phyloP scores from a whole-genome alignment of 306 rosid genomes.

The Gleditsia sinensis region DNA sequence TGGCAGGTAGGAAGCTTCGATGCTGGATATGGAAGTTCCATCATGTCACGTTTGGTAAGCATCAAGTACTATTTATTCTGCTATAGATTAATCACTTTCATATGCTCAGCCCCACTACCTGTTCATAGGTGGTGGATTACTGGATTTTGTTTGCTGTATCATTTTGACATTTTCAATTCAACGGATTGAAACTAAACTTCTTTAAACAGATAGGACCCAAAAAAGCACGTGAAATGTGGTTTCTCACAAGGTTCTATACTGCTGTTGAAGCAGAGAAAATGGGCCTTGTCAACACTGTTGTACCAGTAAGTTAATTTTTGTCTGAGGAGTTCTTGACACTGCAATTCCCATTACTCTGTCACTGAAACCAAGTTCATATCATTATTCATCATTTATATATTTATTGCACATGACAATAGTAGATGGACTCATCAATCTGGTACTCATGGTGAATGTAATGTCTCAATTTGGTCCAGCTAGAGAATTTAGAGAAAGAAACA shows the following conservation, averaged over 20 bases:
- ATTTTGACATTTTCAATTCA: constrained; percentile 4
- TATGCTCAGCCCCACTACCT: not conserved
- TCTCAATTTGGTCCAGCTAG: constrained; percentile 52
- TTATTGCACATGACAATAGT: not conserved
- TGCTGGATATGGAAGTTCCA: constrained; percentile 97
- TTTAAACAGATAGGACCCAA: constrained; percentile 74
- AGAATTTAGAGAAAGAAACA: constrained; percentile 78
- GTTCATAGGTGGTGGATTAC: not conserved
- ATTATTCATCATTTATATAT: not conserved
- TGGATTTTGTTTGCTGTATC: not conserved
- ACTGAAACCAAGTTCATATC: not conserved
- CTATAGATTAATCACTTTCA: not conserved
- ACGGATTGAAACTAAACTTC: not conserved
- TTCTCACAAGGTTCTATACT: constrained; percentile 78
- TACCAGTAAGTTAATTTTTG: constrained; percentile 69
- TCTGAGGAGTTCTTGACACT: no score
- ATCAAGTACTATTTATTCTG: constrained; percentile 8
- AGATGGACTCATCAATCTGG: not conserved
- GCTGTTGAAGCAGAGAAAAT: constrained; percentile 92
- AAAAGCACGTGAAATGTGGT: constrained; percentile 94
- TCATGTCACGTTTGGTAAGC: constrained; percentile 90
- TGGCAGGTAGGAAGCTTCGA: constrained; percentile 95
- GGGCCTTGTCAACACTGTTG: constrained; percentile 91
- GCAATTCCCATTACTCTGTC: not conserved
- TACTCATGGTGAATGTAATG: constrained; percentile 14